Conservation (phyloP, 208 protist genomes). For the Tetramitus jugosus region DNA sequence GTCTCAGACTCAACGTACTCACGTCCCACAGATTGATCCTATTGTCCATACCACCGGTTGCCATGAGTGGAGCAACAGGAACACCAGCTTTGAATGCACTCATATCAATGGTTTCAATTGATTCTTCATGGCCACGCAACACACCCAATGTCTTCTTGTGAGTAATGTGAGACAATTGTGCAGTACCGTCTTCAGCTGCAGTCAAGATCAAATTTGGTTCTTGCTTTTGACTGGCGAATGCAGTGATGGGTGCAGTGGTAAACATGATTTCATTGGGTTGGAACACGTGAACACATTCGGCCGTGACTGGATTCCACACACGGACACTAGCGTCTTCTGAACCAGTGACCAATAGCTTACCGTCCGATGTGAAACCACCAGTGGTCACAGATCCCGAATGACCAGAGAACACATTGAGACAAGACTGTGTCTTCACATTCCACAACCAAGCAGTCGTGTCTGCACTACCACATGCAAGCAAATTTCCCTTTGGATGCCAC, state of each 20-base stretch:
- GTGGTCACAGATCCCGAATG: constrained; percentile 69
- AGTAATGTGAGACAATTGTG: not conserved
- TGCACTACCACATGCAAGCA: constrained; percentile 70
- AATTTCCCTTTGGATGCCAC: constrained; percentile 81
- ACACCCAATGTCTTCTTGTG: not conserved
- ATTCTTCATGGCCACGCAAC: not conserved
- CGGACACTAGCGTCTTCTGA: constrained; percentile 72
- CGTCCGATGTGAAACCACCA: constrained; percentile 65
- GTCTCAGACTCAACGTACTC: constrained; percentile 27
- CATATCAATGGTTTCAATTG: not conserved
- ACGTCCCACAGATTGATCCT: constrained; percentile 59
- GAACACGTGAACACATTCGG: not conserved
- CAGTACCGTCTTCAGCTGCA: not conserved
- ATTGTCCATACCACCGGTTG: constrained; percentile 52
- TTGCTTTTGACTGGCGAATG: not conserved
- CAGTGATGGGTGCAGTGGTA: not conserved
- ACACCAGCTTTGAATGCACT: not conserved
- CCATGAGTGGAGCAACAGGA: constrained; percentile 46
- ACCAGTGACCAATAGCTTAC: constrained; percentile 74
- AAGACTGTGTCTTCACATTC: constrained; percentile 66
- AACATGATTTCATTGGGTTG: not conserved
- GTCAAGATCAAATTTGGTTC: not conserved
- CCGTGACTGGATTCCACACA: constrained; percentile 79
- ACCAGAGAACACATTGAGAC: constrained; percentile 79
- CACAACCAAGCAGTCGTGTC: constrained; percentile 86